These are phyloP conservation scores for Periconia digitata DNA, from an alignment of 2,329 filamentous ascomycete species.

Conservation along the genomic window DNA sequence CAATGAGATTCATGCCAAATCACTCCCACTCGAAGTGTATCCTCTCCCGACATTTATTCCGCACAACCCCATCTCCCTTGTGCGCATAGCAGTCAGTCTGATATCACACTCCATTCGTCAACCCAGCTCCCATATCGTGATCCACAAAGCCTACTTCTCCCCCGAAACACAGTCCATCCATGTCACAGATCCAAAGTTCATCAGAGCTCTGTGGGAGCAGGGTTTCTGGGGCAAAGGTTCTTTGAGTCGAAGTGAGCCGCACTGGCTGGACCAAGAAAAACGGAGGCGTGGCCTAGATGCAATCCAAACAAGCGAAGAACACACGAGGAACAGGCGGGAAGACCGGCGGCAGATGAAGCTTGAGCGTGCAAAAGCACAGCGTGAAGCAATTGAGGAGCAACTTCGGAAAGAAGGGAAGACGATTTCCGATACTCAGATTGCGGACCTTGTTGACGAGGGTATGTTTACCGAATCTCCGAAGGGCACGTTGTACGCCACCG, in stretches of 20 bases:
- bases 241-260: constrained; percentile 91
- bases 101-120: constrained; percentile 69
- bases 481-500: constrained; percentile 21
- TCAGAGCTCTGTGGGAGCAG: constrained; percentile 88
- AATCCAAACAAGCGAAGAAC: constrained; percentile 75
- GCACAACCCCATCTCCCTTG: constrained; percentile 84
- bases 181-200: constrained; percentile 72
- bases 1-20: constrained; percentile 76
- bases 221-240: constrained; percentile 97
- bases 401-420: constrained; percentile 56
- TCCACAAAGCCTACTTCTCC: constrained; percentile 80
- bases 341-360: constrained; percentile 85
- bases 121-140: constrained; percentile 64
- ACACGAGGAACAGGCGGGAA: constrained; percentile 73
- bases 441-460: constrained; percentile 34
- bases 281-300: constrained; percentile 66
- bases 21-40: constrained; percentile 77
- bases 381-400: constrained; percentile 78
- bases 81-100: constrained; percentile 79
- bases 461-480: constrained; percentile 19
- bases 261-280: constrained; percentile 84
- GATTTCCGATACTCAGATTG: constrained; percentile 21
- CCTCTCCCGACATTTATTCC: constrained; percentile 87
- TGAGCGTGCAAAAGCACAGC: constrained; percentile 84
- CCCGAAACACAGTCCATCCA: constrained; percentile 79